Conservation (phyloP, 2,329 filamentous ascomycete species). For the Colletotrichum viniferum region DNA sequence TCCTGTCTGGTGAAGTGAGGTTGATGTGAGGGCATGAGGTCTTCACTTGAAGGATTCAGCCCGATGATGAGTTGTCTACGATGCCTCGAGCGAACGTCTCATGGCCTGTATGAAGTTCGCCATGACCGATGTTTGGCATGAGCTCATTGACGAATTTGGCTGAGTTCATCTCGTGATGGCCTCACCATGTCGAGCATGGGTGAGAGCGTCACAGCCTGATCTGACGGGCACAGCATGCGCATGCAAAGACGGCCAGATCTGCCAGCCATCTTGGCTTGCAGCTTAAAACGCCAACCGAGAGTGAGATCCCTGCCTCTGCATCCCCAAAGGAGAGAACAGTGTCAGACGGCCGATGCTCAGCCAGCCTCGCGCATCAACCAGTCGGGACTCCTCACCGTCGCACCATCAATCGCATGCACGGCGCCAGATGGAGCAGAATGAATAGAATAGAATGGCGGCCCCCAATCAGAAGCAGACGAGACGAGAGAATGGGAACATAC, state of each 20-base stretch:
- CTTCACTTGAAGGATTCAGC: neutral
- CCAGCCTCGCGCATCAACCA: neutral
- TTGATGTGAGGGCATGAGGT: neutral
- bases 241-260: neutral
- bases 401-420: neutral
- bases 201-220: neutral
- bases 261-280: conserved; percentile 9
- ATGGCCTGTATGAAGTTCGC: neutral
- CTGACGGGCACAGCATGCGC: neutral
- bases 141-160: neutral
- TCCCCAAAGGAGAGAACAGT: neutral
- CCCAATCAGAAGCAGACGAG: neutral
- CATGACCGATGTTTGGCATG: too few species aligned
- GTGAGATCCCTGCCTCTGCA: neutral
- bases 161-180: neutral
- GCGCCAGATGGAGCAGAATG: neutral
- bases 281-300: neutral
- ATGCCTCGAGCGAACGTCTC: neutral
- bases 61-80: neutral
- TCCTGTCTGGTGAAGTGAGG: neutral
- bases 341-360: neutral
- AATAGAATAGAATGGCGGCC: neutral
- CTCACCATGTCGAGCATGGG: neutral
- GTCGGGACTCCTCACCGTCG: neutral
- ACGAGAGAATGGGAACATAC: neutral